Evolutionary conservation across 129 eudicot genomes (phyloP), one percentile per base, ranked within the genome.

Genomic region (Cynara cardunculus): DNA sequence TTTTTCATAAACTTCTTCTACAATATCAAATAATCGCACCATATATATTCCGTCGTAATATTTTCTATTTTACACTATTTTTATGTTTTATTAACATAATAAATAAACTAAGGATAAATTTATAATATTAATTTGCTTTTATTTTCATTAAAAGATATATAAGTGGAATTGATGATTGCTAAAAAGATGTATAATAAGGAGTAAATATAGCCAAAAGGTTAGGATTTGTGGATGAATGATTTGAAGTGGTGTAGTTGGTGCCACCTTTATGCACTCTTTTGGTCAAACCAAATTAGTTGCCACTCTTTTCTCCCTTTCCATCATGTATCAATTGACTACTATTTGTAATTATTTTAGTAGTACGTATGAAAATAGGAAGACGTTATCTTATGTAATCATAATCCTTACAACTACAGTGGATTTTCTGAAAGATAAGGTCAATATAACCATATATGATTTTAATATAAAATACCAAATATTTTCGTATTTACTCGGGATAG

Each of bases 241-340:
- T 34, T 35, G 11, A 80, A 53, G 83, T 53, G 35, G 71, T 79
- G 71, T 69, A 56, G 83, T 71, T 79, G 83, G 75, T 80, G 77
- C 83, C 78, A 80, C 83, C 78, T 80, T 31, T 71, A 56, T 71
- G 22, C 77, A 72, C 78, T 61, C 72, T 59, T 79, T 80, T 56
- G 78, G 78, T 80, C 78, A 80, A 80, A 59, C 65, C 71, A 80
- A 37, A 71, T 32, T 59, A 80, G 61, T 80, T 32, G 61, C 78
- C 65, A 80, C 72, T 80, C 64, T 39, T 72, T 72, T 16, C 59
- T 32, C 74, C 37, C 78, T 59, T 80, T 61, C 56, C 24, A 39
- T 77, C 37, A 77, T 62, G 26, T 62, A 62, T 69, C 28, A 27
- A 25, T 16, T 16, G 25, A 25, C 41, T 27, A 27, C 27, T 28